Base-by-base conservation (phyloP, 805 yeast species). In the Kregervanrija pseudodelftensis region DNA sequence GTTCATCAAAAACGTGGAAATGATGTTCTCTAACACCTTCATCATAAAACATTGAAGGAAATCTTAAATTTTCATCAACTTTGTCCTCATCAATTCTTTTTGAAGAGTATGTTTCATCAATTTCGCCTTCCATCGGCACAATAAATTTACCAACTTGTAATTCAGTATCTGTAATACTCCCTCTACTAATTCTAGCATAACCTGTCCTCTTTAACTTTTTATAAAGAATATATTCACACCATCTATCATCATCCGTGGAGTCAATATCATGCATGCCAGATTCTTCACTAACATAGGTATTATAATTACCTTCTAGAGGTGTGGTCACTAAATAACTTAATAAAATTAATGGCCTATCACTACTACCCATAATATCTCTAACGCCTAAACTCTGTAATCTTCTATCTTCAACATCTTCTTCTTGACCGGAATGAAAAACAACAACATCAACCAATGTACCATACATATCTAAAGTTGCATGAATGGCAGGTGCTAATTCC, bases 401-500 rank as follows among this genome's bases (percentile, higher is more conserved):
- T 57, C 99, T 78, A 65, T 93, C 99, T 61, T 89, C 96, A 3
- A 72, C 89, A 61, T 93, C 99, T 69, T 93, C 98, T 63, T 93
- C 98, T 67, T 93, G 99, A 4, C 99, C 99, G 38, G 93, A 80
- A 63, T 93, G 99, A 85, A 93, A 93, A 17, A 93, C 99, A 46
- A 93, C 91, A 17, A 93, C 86, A 62, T 93, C 99, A 5, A 93
- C 85, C 15, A 72, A 61, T 56, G 81, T 83, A 11, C 96, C 96
- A 64, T 89, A 90, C 33, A 93, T 85, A 53, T 89, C 91, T 49
- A 93, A 69, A 1, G 97, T 91, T 2, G 99, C 99, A 63, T 85
- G 95, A 53, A 93, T 93, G 1, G 97, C 98, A 4, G 99, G 99
- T 0, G 99, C 99, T 43, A 93, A 72, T 69, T 93, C 99, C 13